A percentile compares a stretch with the other conserved stretches of the same genome.
phyloP scores from a whole-genome alignment of 2,329 filamentous ascomycete genomes.

The Sarocladiaceae sp. region DNA sequence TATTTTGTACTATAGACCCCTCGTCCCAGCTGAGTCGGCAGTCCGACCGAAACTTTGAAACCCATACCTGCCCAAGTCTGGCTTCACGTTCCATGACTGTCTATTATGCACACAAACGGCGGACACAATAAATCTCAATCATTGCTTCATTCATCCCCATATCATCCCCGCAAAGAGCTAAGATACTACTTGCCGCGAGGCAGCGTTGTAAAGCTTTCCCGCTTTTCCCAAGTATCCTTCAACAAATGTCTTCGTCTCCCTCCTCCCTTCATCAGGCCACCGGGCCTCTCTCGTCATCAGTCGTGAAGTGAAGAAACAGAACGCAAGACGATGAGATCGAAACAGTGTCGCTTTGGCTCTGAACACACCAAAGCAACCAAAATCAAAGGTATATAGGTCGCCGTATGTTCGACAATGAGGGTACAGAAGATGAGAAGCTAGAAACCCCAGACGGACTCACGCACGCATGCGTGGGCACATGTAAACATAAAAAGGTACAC shows the following conservation, averaged over 20 bases:
- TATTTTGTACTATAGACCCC: slow-evolving; percentile 20
- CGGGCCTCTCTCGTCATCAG: slow-evolving; percentile 4
- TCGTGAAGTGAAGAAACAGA: slow-evolving; percentile 12
- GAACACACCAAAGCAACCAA: slow-evolving; percentile 4
- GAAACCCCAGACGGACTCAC: too few species aligned
- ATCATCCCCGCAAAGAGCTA: not conserved
- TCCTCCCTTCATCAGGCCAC: slow-evolving; percentile 9
- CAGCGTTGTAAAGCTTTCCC: slow-evolving; percentile 32
- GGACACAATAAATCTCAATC: not conserved
- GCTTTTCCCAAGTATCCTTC: slow-evolving; percentile 12
- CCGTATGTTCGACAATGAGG: slow-evolving; percentile 7
- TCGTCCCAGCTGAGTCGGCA: too few species aligned
- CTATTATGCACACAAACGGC: too few species aligned
- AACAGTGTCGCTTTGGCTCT: not conserved
- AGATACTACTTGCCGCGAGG: slow-evolving; percentile 40
- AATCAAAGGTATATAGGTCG: slow-evolving; percentile 8
- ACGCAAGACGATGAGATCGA: not conserved
- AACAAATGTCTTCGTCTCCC: slow-evolving; percentile 17
- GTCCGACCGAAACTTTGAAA: not conserved
- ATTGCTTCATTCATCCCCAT: slow-evolving; percentile 6
- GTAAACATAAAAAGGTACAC: slow-evolving; percentile 9
- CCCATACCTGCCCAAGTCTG: not conserved
- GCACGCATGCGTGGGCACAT: not conserved
- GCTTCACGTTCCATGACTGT: too few species aligned
- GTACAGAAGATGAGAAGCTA: slow-evolving; percentile 7